A percentile compares a stretch with the other conserved stretches of the same genome.
Conservation (phyloP, 2,329 filamentous ascomycete species). For the Beauveria sp. region DNA sequence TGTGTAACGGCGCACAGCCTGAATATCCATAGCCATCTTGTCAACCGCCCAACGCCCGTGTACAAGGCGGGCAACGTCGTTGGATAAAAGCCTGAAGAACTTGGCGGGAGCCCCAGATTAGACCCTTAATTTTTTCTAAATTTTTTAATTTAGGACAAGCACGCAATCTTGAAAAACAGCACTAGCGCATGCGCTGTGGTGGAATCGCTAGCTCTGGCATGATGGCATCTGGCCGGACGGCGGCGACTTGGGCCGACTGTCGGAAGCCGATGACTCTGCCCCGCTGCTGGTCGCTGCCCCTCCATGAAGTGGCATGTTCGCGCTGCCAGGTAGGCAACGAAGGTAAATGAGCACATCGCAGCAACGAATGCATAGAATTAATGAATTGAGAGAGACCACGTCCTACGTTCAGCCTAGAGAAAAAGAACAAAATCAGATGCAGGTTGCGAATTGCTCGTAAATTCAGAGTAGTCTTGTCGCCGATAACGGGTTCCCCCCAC, state of each 20-base stretch:
- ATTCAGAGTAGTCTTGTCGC: not conserved
- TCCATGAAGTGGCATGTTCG: not conserved
- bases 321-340: not conserved
- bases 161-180: slow-evolving; percentile 5
- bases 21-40: too few relatives aligned
- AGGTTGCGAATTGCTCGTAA: not conserved
- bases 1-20: not conserved
- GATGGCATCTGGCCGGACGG: not conserved
- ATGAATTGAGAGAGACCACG: not conserved
- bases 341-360: too few relatives aligned
- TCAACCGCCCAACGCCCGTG: not conserved
- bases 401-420: too few relatives aligned
- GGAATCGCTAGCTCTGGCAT: not conserved
- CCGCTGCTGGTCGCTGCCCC: not conserved
- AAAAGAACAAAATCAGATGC: not conserved
- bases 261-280: slow-evolving; percentile 7
- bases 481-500: not conserved
- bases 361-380: too few relatives aligned
- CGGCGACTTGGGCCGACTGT: not conserved
- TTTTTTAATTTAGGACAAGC: not conserved
- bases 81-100: not conserved
- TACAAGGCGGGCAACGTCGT: slow-evolving; percentile 13
- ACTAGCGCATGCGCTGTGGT: not conserved
- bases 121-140: not conserved
- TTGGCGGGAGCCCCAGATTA: not conserved